Evolutionary conservation across 257 asterid species (phyloP).

Genomic region (Capsicum baccatum): DNA sequence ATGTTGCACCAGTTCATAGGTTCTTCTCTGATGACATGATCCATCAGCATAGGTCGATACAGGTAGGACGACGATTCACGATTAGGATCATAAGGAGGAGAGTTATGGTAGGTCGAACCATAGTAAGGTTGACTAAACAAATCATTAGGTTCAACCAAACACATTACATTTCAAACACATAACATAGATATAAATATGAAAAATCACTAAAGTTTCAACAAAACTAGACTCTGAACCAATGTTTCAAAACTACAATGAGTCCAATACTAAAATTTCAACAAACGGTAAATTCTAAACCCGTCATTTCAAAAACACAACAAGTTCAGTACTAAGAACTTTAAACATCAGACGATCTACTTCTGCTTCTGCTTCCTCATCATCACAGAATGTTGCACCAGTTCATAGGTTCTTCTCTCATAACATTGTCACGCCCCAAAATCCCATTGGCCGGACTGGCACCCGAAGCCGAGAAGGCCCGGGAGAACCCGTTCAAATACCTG

Average conservation of each 20-base stretch:
- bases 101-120: neutral
- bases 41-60: neutral
- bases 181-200: neutral
- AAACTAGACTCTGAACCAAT: neutral
- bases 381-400: neutral
- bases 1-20: neutral
- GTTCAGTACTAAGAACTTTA: neutral
- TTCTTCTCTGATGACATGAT: conserved; percentile 17
- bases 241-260: neutral
- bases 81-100: neutral
- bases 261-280: neutral
- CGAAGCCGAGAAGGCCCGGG: too few relatives aligned
- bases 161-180: neutral
- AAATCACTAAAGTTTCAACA: neutral
- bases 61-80: neutral
- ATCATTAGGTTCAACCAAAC: neutral
- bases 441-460: too few relatives aligned
- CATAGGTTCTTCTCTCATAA: neutral
- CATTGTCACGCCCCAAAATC: too few relatives aligned
- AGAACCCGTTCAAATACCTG: too few relatives aligned
- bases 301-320: neutral
- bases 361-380: neutral
- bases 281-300: neutral
- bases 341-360: too few relatives aligned
- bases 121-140: neutral